A percentile compares a stretch with the other conserved stretches of the same genome.
phyloP scores from a whole-genome alignment of 2,329 filamentous ascomycete species.

The Fusarium continuum region DNA sequence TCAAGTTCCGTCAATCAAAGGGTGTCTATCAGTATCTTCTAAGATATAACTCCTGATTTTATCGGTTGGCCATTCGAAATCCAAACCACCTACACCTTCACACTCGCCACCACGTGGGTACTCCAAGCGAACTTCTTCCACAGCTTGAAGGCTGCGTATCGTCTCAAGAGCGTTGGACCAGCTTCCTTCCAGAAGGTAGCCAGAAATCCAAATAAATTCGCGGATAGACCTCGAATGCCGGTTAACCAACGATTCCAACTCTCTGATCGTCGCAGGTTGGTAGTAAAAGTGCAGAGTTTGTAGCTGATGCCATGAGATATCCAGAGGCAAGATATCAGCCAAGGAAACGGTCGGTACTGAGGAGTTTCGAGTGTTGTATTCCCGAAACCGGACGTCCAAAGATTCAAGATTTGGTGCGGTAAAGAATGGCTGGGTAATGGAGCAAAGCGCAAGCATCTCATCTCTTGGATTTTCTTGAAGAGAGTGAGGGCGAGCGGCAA shows the following conservation, averaged over 20 bases:
- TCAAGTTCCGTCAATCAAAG: no score
- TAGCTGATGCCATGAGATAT: neutral
- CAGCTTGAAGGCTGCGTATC: neutral
- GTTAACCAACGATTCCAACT: neutral
- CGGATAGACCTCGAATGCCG: neutral
- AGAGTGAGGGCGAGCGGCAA: neutral
- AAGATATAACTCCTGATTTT: neutral
- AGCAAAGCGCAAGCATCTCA: neutral
- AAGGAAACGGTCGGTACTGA: neutral
- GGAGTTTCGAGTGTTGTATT: neutral
- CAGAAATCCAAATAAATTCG: neutral
- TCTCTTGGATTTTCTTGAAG: neutral
- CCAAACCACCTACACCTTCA: neutral
- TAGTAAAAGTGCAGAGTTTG: neutral
- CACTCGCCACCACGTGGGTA: neutral
- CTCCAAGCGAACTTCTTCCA: neutral
- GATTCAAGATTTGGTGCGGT: neutral
- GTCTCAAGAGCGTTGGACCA: neutral
- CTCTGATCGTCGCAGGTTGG: neutral
- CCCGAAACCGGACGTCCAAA: neutral
- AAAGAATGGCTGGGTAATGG: neutral
- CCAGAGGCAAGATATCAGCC: neutral
- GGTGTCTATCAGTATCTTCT: neutral
- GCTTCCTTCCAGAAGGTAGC: neutral
- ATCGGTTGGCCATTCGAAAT: neutral